Percentiles rank a stretch among this genome's conserved stretches.
These are phyloP conservation scores for Pilaira anomala DNA, from an alignment of 192 early-diverging fungal genomes.

Conservation along the genomic window DNA sequence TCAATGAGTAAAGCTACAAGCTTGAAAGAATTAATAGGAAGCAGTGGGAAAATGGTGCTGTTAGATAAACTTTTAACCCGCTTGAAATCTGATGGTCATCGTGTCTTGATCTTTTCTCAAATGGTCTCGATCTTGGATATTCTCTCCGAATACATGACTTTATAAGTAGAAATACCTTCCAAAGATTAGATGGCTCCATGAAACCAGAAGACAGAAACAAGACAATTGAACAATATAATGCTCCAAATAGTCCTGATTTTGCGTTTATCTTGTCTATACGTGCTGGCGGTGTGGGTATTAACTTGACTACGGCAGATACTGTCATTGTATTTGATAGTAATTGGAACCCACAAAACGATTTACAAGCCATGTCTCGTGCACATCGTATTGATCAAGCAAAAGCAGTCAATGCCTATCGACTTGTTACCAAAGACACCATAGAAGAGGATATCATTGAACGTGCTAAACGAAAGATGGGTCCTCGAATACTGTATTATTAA, in stretches of 20 bases:
- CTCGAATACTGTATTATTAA: slow-evolving; percentile 99
- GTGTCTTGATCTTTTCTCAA: slow-evolving; percentile 99
- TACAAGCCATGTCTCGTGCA: no score
- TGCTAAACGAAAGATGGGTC: slow-evolving; percentile 99
- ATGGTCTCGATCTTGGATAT: slow-evolving; percentile 97
- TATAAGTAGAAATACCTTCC: slow-evolving; percentile 84
- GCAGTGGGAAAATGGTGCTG: slow-evolving; percentile 97
- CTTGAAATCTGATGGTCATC: slow-evolving; percentile 86
- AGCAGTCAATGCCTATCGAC: slow-evolving; percentile 93
- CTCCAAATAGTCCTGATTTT: slow-evolving; percentile 90
- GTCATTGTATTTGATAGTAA: no score
- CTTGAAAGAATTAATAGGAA: slow-evolving; percentile 78
- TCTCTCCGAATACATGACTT: slow-evolving; percentile 87
- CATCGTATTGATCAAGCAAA: no score
- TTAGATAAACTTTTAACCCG: slow-evolving; percentile 93
- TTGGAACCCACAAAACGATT: no score
- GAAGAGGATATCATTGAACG: slow-evolving; percentile 99
- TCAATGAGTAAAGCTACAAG: slow-evolving; percentile 64
- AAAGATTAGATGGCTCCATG: slow-evolving; percentile 92
- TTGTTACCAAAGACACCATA: slow-evolving; percentile 95
- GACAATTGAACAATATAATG: slow-evolving; percentile 97
- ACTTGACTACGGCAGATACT: no score
- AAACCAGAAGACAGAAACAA: slow-evolving; percentile 85
- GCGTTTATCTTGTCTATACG: no score
- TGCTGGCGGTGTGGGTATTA: no score